Conservation (phyloP, 1,284 basidiomycete species). For the Apiotrichum veenhuisii region DNA sequence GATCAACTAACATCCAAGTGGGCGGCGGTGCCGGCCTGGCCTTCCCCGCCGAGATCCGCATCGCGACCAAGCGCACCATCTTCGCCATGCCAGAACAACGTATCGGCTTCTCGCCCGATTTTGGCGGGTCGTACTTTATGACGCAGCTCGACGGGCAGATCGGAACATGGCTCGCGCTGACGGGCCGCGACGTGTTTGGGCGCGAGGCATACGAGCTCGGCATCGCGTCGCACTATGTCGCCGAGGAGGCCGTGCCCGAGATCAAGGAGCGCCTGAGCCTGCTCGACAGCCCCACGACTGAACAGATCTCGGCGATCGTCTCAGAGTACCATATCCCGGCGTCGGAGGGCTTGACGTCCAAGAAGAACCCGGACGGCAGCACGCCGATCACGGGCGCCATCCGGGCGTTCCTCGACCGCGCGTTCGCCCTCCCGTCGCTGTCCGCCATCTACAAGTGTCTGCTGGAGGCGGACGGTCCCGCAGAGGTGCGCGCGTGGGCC, state of each 20-base stretch:
- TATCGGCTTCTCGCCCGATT: constrained; percentile 61
- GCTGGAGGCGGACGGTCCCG: constrained; percentile 42
- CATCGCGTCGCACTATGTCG: constrained; percentile 84
- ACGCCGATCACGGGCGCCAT: constrained; percentile 60
- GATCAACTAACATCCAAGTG: constrained; percentile 57
- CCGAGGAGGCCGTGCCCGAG: constrained; percentile 65
- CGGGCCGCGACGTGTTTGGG: constrained; percentile 67
- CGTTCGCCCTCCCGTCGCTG: constrained; percentile 61
- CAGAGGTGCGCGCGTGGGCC: constrained; percentile 65
- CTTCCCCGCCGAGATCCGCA: constrained; percentile 78
- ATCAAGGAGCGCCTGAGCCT: constrained; percentile 53
- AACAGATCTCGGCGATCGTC: constrained; percentile 26
- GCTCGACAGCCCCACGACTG: constrained; percentile 26
- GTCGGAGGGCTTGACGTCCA: constrained; percentile 56
- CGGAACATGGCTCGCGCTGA: constrained; percentile 88
- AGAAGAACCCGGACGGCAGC: constrained; percentile 57
- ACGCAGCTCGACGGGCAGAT: constrained; percentile 84
- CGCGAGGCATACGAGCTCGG: constrained; percentile 81
- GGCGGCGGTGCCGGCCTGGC: constrained; percentile 92
- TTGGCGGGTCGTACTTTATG: constrained; percentile 85
- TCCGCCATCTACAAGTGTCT: constrained; percentile 65
- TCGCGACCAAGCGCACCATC: constrained; percentile 86
- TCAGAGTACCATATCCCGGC: constrained; percentile 39
- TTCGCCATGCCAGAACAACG: constrained; percentile 96
- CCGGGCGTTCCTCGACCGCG: constrained; percentile 69